Evolutionary conservation across 768 basidiomycete species (phyloP), one percentile per base, ranked within the genome.

Genomic region (Mycena rosella): DNA sequence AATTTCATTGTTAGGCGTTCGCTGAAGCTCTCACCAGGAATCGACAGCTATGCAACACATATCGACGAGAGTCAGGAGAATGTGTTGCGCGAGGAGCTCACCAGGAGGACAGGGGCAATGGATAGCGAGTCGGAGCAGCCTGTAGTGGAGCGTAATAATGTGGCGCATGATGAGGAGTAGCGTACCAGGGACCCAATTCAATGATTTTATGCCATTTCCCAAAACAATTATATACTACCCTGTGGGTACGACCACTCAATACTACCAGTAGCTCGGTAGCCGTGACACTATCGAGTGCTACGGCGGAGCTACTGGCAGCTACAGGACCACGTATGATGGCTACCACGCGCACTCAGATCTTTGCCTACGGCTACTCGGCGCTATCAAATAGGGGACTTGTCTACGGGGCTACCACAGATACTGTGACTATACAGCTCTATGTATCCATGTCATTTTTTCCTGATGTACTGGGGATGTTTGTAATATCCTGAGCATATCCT

Each of bases 351-450:
- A 45, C 45, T 26, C 56, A 58, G 3, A 8, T 44, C 13, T 3
- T 58, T 8, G 56, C 56, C 13, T 42, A 15, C 17, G 47, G 44
- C 42, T 58, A 45, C 56, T 30, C 45, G 8, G 56, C 5, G 42
- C 45, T 57, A 29, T 7, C 22, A 40, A 61, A 38, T 26, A 11
- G 60, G 60, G 60, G 60, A 52, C 48, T 61, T 34, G 48, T 24
- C 60, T 51, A 61, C 60, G 48, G 1, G 38, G 24, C 2, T 61
- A 61, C 49, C 49, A 26, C 36, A 14, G 49, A 24, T 61, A 61
- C n/a, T 30, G 14, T 20, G 32, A 38, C 60, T 52, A 36, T n/a
- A 4, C 9, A 6, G 26, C 34, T 24, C 24, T 17, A 61, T 34
- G 38, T 61, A 52, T 26, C 24, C 17, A 40, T 40, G 7, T 18